These are phyloP conservation scores for Xylariales sp. DNA, from an alignment of 2,329 filamentous ascomycete genomes.

Conservation along the genomic window DNA sequence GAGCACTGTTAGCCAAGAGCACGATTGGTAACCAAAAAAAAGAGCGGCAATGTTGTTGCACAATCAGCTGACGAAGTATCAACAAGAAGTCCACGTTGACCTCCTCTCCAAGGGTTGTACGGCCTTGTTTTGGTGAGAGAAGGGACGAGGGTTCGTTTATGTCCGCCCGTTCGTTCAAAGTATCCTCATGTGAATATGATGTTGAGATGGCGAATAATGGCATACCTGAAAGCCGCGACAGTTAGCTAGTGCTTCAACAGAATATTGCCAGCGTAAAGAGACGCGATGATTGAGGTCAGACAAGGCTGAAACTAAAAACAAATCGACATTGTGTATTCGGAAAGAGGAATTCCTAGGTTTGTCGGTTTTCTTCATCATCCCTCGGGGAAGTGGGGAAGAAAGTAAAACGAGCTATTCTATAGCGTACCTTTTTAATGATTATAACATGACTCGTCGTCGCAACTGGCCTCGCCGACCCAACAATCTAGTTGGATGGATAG, in stretches of 20 bases:
- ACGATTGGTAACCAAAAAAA: slow-evolving; percentile 35
- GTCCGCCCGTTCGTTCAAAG: slow-evolving; percentile 78
- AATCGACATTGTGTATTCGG: slow-evolving; percentile 74
- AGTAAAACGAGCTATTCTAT: neutral
- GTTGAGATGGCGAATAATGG: slow-evolving; percentile 34
- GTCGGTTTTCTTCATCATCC: slow-evolving; percentile 70
- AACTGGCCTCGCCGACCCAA: neutral
- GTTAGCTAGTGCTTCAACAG: slow-evolving; percentile 32
- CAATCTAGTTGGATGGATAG: neutral
- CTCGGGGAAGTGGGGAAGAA: slow-evolving; percentile 44
- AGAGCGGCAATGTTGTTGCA: slow-evolving; percentile 44
- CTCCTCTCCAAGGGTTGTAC: slow-evolving; percentile 71
- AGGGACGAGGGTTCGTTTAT: slow-evolving; percentile 67
- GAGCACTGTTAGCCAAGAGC: slow-evolving; percentile 45
- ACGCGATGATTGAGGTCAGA: slow-evolving; percentile 61
- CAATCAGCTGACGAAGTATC: slow-evolving; percentile 74
- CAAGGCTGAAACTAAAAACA: slow-evolving; percentile 77
- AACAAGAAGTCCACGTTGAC: slow-evolving; percentile 67
- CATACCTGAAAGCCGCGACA: slow-evolving; percentile 57
- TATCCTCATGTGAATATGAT: slow-evolving; percentile 64
- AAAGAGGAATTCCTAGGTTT: slow-evolving; percentile 75
- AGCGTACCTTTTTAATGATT: slow-evolving; percentile 35
- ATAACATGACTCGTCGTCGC: neutral
- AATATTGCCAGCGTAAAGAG: slow-evolving; percentile 38
- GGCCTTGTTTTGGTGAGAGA: slow-evolving; percentile 65